phyloP scores from a whole-genome alignment of 495 filamentous ascomycete species.

The Penicillium angulare region DNA sequence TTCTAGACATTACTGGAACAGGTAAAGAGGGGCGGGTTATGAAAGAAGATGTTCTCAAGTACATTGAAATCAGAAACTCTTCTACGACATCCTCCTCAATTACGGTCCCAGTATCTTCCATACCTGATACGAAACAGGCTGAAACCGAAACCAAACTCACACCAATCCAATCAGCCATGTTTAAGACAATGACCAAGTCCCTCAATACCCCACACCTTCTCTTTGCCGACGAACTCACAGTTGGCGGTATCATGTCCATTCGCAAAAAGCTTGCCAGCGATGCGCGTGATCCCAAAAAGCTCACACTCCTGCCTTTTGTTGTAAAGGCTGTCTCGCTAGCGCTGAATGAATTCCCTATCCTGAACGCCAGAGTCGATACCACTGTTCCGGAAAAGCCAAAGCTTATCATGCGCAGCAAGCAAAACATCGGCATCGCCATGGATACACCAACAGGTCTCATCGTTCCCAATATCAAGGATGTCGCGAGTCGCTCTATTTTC shows the following conservation, averaged over 20 bases:
- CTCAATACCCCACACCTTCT: slow-evolving; percentile 90
- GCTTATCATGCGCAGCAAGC: slow-evolving; percentile 72
- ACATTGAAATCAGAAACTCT: slow-evolving; percentile 41
- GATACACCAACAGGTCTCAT: slow-evolving; percentile 88
- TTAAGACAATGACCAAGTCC: slow-evolving; percentile 95
- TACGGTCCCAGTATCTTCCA: slow-evolving; percentile 9
- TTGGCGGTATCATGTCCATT: slow-evolving; percentile 67
- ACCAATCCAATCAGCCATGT: slow-evolving; percentile 86
- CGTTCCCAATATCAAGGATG: slow-evolving; percentile 92
- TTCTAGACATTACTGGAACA: slow-evolving; percentile 74
- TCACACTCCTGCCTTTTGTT: slow-evolving; percentile 91
- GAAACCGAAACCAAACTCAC: slow-evolving; percentile 69
- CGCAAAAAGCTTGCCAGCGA: slow-evolving; percentile 58
- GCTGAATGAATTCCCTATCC: slow-evolving; percentile 73
- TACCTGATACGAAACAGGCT: slow-evolving; percentile 45
- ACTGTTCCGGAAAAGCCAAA: slow-evolving; percentile 58
- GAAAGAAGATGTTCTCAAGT: slow-evolving; percentile 90
- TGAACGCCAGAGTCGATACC: slow-evolving; percentile 80
- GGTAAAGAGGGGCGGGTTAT: slow-evolving; percentile 89
- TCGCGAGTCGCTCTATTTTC: slow-evolving; percentile 67
- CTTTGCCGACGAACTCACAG: slow-evolving; percentile 82
- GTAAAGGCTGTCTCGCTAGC: slow-evolving; percentile 91
- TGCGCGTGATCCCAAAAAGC: slow-evolving; percentile 51
- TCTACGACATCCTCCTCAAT: background rate
- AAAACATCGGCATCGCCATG: slow-evolving; percentile 97